A percentile compares a stretch with the other conserved stretches of the same genome.
phyloP scores from a whole-genome alignment of 2,329 filamentous ascomycete genomes.

The Penicillium occitanis region DNA sequence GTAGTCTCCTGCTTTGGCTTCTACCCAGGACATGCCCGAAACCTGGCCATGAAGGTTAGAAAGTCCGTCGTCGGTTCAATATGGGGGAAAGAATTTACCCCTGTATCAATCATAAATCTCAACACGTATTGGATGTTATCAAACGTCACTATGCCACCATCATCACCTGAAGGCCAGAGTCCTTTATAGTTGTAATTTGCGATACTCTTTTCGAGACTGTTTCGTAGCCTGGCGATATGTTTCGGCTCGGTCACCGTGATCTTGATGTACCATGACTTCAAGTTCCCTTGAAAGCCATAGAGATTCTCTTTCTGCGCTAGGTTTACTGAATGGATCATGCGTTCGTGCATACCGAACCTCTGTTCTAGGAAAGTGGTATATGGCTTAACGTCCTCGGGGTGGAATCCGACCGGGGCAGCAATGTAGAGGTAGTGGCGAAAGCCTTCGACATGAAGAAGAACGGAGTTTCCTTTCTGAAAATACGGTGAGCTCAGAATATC shows the following conservation, averaged over 20 bases:
- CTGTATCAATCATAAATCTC: constrained; percentile 96
- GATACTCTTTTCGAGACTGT: constrained; percentile 67
- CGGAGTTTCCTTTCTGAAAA: constrained; percentile 73
- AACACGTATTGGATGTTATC: constrained; percentile 95
- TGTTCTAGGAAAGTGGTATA: constrained; percentile 81
- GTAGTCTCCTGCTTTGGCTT: constrained; percentile 74
- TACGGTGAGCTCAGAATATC: neutral
- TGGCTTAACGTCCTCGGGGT: constrained; percentile 70
- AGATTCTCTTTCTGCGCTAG: constrained; percentile 87
- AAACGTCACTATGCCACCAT: constrained; percentile 75
- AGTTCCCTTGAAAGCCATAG: constrained; percentile 91
- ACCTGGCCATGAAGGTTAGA: constrained; percentile 53
- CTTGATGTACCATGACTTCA: constrained; percentile 87
- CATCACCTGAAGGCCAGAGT: constrained; percentile 72
- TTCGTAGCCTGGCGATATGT: constrained; percentile 72
- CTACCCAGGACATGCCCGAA: constrained; percentile 96
- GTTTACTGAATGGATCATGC: constrained; percentile 74
- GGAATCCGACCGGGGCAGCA: constrained; percentile 80
- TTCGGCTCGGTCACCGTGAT: constrained; percentile 90
- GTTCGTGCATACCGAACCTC: constrained; percentile 70
- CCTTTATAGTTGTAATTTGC: constrained; percentile 79
- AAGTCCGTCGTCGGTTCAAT: constrained; percentile 3
- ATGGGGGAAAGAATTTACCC: constrained; percentile 51
- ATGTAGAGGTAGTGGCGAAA: constrained; percentile 97
- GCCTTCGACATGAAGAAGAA: constrained; percentile 89